Evolutionary conservation across 2,329 filamentous ascomycete genomes (phyloP).

Genomic region (Davidsoniella eucalypti): DNA sequence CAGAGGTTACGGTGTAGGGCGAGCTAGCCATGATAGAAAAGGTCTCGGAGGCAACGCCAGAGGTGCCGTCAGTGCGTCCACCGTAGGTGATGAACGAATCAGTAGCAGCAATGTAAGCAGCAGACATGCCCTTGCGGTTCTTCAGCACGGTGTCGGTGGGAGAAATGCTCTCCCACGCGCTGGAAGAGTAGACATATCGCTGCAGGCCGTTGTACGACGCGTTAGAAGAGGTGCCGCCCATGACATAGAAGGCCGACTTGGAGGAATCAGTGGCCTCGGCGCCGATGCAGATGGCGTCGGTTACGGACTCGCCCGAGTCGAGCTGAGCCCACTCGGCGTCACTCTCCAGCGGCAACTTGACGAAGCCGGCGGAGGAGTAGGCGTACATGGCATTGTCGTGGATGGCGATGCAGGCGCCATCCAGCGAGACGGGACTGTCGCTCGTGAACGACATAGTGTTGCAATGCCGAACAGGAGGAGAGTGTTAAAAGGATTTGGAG

Average conservation of each 20-base stretch:
- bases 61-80: constrained; percentile 47
- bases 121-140: constrained; percentile 58
- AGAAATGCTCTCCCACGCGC: constrained; percentile 33
- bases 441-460: constrained; percentile 12
- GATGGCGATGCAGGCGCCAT: constrained; percentile 67
- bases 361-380: constrained; percentile 59
- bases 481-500: constrained; percentile 1
- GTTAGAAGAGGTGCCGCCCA: constrained; percentile 49
- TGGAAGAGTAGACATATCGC: constrained; percentile 38
- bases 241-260: constrained; percentile 55
- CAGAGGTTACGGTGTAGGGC: constrained; percentile 43
- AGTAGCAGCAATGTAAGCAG: constrained; percentile 53
- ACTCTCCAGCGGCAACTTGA: constrained; percentile 50
- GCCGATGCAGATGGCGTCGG: constrained; percentile 61
- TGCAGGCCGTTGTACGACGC: constrained; percentile 59
- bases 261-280: constrained; percentile 42
- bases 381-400: constrained; percentile 71
- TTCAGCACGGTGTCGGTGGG: constrained; percentile 37
- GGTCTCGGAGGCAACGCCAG: constrained; percentile 49
- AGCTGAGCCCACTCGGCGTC: constrained; percentile 58
- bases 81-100: constrained; percentile 67
- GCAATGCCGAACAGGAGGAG: constrained; percentile 10
- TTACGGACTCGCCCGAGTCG: constrained; percentile 50
- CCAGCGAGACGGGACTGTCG: constrained; percentile 38
- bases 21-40: constrained; percentile 53